phyloP scores from a whole-genome alignment of 768 basidiomycete genomes.

The Leccinum boreale region DNA sequence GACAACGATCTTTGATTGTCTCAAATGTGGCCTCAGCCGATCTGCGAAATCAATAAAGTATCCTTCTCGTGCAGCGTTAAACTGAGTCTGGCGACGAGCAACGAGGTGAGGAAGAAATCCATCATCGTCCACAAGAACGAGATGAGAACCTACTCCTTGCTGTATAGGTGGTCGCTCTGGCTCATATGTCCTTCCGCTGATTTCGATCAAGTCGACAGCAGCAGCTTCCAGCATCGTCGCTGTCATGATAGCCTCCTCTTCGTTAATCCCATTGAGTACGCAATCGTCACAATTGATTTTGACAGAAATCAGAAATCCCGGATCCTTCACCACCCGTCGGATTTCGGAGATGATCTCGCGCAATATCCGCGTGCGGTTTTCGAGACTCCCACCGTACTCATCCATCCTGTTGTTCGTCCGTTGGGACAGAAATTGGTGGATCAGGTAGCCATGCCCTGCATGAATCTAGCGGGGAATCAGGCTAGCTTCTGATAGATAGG shows the following conservation, averaged over 20 bases:
- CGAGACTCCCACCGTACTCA: slow-evolving; percentile 52
- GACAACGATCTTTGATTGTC: slow-evolving; percentile 24
- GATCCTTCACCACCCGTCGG: slow-evolving; percentile 33
- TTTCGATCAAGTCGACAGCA: slow-evolving; percentile 39
- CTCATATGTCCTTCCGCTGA: slow-evolving; percentile 40
- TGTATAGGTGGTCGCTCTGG: background rate
- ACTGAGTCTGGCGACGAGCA: slow-evolving; percentile 6
- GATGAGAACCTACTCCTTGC: slow-evolving; percentile 10
- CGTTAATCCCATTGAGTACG: slow-evolving; percentile 26
- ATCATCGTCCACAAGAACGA: background rate
- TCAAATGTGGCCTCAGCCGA: slow-evolving; percentile 22
- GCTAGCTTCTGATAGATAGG: background rate
- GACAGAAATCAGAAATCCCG: slow-evolving; percentile 31
- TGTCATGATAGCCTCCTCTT: slow-evolving; percentile 31
- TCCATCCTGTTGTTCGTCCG: slow-evolving; percentile 49
- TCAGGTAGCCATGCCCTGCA: slow-evolving; percentile 41
- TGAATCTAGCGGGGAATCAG: slow-evolving; percentile 33
- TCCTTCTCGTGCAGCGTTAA: slow-evolving; percentile 20
- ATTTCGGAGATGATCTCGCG: slow-evolving; percentile 48
- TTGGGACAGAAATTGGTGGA: slow-evolving; percentile 48
- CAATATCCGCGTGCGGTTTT: slow-evolving; percentile 48
- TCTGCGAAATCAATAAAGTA: slow-evolving; percentile 33
- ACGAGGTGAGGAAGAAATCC: background rate
- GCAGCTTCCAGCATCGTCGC: slow-evolving; percentile 32
- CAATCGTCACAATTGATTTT: slow-evolving; percentile 33